phyloP scores from a whole-genome alignment of 1,139 yeast species.

The Kluyveromyces sp. region DNA sequence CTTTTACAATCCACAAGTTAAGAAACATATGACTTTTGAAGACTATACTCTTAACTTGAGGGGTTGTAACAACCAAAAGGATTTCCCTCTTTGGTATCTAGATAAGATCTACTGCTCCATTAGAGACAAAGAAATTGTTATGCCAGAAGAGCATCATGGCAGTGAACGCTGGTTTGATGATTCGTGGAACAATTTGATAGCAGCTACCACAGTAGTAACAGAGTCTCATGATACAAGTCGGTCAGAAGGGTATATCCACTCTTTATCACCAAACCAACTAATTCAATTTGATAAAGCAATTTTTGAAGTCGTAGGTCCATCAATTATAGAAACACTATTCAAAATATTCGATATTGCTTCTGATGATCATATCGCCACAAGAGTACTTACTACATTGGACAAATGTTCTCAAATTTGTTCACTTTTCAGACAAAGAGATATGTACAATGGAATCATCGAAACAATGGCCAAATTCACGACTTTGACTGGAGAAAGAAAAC shows the following conservation, averaged over 20 bases:
- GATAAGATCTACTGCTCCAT: slow-evolving; percentile 75
- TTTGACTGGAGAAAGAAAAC: slow-evolving; percentile 25
- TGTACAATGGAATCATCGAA: slow-evolving; percentile 59
- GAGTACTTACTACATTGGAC: slow-evolving; percentile 82
- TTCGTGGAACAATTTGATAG: slow-evolving; percentile 79
- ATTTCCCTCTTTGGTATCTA: slow-evolving; percentile 82
- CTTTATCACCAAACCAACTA: slow-evolving; percentile 27
- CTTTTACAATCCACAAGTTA: slow-evolving; percentile 69
- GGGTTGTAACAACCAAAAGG: slow-evolving; percentile 65
- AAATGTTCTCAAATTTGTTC: slow-evolving; percentile 74
- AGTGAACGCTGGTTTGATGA: slow-evolving; percentile 87
- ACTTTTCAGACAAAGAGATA: slow-evolving; percentile 46
- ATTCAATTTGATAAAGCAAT: slow-evolving; percentile 59
- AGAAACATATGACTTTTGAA: slow-evolving; percentile 79
- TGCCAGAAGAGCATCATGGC: slow-evolving; percentile 95
- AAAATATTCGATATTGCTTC: slow-evolving; percentile 78
- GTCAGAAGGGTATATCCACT: slow-evolving; percentile 14
- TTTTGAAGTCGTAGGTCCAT: slow-evolving; percentile 54
- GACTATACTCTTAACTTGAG: slow-evolving; percentile 74
- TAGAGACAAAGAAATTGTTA: slow-evolving; percentile 78
- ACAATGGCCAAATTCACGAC: slow-evolving; percentile 59
- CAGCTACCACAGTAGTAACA: slow-evolving; percentile 36
- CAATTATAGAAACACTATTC: slow-evolving; percentile 60
- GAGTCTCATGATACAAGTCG: slow-evolving; percentile 21
- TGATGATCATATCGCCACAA: slow-evolving; percentile 81